Conservation (phyloP, 139 green algal species). For the Picochlorum sp. region DNA sequence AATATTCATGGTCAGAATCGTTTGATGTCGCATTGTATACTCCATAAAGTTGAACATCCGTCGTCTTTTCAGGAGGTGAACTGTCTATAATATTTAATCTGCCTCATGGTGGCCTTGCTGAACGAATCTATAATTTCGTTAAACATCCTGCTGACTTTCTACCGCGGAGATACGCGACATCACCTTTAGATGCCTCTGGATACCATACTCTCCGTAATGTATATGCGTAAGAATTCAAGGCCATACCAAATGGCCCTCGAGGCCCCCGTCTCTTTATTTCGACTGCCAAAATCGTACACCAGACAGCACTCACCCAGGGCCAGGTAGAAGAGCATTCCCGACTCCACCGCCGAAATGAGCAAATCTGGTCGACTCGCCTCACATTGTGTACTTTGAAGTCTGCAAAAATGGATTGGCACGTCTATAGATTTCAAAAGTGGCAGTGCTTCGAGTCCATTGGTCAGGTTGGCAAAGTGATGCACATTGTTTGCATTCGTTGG, state of each 20-base stretch:
- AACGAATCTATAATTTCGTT: background rate
- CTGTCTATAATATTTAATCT: conserved; percentile 8
- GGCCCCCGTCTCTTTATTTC: conserved; percentile 41
- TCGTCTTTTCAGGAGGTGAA: background rate
- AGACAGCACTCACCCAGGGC: conserved; percentile 55
- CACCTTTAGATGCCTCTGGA: background rate
- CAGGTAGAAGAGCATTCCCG: conserved; percentile 44
- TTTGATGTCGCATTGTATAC: conserved; percentile 1
- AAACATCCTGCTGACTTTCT: conserved; percentile 10
- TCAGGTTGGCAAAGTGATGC: conserved; percentile 57
- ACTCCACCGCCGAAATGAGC: conserved; percentile 45
- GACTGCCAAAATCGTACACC: conserved; percentile 44
- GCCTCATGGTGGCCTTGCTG: background rate
- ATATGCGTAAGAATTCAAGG: conserved; percentile 43
- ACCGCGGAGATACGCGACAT: conserved; percentile 8
- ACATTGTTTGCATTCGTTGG: conserved; percentile 1
- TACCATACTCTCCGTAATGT: conserved; percentile 15
- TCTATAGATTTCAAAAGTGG: conserved; percentile 31
- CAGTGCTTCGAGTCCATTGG: conserved; percentile 55
- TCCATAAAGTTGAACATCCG: conserved; percentile 8
- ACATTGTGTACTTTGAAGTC: conserved; percentile 49
- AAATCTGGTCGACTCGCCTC: conserved; percentile 60
- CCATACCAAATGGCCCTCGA: conserved; percentile 65
- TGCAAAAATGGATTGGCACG: conserved; percentile 31
- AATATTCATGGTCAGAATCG: conserved; percentile 1